phyloP scores from a whole-genome alignment of 2,329 filamentous ascomycete species.

The Calonectria henricotiae region DNA sequence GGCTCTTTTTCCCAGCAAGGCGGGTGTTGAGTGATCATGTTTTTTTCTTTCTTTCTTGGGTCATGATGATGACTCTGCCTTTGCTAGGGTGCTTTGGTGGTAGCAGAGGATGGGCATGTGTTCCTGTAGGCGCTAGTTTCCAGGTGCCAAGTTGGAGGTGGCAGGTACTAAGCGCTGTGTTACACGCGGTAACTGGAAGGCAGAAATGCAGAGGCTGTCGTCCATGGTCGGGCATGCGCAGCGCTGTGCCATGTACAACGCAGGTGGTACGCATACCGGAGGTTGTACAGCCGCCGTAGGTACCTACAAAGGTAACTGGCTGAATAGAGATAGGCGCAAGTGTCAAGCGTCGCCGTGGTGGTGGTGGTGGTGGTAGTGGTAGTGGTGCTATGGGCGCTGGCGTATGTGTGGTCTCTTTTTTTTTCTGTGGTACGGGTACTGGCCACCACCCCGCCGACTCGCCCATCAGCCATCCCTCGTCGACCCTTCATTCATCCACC shows the following conservation, averaged over 20 bases:
- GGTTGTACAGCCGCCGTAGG: conserved; percentile 8
- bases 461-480: conserved; percentile 10
- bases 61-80: conserved; percentile 10
- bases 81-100: conserved; percentile 17
- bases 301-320: conserved; percentile 12
- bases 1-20: background rate
- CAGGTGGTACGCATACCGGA: background rate
- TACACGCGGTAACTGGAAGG: conserved; percentile 24
- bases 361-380: background rate
- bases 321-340: conserved; percentile 17
- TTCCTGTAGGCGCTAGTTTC: conserved; percentile 29
- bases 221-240: background rate
- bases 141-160: conserved; percentile 33
- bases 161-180: conserved; percentile 26
- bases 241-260: background rate
- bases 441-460: conserved; percentile 20
- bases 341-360: conserved; percentile 13
- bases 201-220: conserved; percentile 6
- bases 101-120: background rate
- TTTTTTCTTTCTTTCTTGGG: background rate
- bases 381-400: conserved; percentile 28
- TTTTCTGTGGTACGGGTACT: conserved; percentile 16
- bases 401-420: conserved; percentile 15
- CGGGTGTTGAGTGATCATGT: conserved; percentile 2
- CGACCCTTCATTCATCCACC: conserved; percentile 23